Percentiles rank a stretch among this genome's conserved stretches.
These are phyloP conservation scores for Phialemoniopsis sp. DNA, from an alignment of 2,329 filamentous ascomycete genomes.

Conservation along the genomic window DNA sequence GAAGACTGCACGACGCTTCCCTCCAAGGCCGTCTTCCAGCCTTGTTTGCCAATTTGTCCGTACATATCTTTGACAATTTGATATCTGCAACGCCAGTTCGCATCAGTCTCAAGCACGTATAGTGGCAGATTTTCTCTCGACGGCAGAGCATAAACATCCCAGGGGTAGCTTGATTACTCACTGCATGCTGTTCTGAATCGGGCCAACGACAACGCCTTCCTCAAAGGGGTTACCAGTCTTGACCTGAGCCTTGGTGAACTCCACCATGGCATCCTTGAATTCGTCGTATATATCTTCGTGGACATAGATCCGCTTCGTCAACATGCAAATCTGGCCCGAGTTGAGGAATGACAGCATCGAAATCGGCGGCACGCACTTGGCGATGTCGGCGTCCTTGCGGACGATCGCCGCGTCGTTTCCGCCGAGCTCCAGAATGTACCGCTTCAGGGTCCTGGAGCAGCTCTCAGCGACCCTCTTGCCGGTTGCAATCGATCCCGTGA, in stretches of 20 bases:
- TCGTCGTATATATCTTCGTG: slow-evolving; percentile 44
- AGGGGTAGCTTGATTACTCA: slow-evolving; percentile 14
- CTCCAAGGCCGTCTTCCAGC: slow-evolving; percentile 23
- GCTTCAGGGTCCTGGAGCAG: slow-evolving; percentile 53
- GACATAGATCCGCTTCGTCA: slow-evolving; percentile 47
- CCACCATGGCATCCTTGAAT: slow-evolving; percentile 41
- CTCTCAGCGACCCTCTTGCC: slow-evolving; percentile 58
- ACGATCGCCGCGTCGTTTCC: slow-evolving; percentile 31
- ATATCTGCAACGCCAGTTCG: slow-evolving; percentile 15
- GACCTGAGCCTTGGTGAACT: slow-evolving; percentile 21
- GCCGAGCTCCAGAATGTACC: slow-evolving; percentile 53
- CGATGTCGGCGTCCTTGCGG: slow-evolving; percentile 36
- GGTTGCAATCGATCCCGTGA: slow-evolving; percentile 57
- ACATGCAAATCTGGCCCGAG: slow-evolving; percentile 39
- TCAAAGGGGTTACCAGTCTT: slow-evolving; percentile 38
- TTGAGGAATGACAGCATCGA: background rate
- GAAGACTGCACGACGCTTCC: slow-evolving; percentile 35
- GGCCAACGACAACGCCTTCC: slow-evolving; percentile 38
- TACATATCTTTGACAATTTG: slow-evolving; percentile 48
- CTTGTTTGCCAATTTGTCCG: slow-evolving; percentile 29
- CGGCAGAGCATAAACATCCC: too few relatives aligned
- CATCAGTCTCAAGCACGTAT: too few relatives aligned
- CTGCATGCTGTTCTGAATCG: slow-evolving; percentile 57
- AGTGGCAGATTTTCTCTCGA: too few relatives aligned
- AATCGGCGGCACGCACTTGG: slow-evolving; percentile 24